Base-by-base conservation (phyloP, 2,329 filamentous ascomycete species). In the Chrysosphaeria jannelii region DNA sequence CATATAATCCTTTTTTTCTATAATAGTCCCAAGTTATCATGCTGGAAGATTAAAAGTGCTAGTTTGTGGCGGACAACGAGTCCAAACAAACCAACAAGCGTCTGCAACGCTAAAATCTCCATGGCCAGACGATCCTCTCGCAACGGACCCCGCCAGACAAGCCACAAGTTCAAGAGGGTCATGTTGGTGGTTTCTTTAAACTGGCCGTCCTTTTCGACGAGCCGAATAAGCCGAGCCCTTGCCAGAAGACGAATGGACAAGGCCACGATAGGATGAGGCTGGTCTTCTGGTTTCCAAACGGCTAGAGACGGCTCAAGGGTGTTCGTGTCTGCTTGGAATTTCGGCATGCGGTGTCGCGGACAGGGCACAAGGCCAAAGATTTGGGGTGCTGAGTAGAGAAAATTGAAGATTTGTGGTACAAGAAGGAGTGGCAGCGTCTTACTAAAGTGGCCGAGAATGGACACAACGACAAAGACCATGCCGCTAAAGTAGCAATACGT, bases 401-500 rank as follows among this genome's bases (percentile, higher is more conserved):
- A 93, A 50, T 97, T 97, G 57, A 88, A 78, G 35, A 88, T 71
- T 47, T 97, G 85, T 9, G 85, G 85, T 19, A 90, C 55, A 34
- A 97, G 69, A 6, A 97, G 55, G 23, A 97, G 58, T 26, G 90
- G 58, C 21, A 97, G 57, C 1, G 85, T 97, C 48, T 97, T 97
- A 50, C 74, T 88, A 49, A 97, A 97, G 48, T 97, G 85, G 13
- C 85, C 85, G 24, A 91, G 57, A 38, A 97, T 93, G 31, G 76
- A 78, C 32, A 93, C 85, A 21, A 91, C 79, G 25, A 81, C 85
- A 41, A 97, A 97, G 19, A 93, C 74, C 78, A 97, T 97, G 33
- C 85, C 85, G 1, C 85, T 85, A 44, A 97, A 91, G 48, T 97
- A 97, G 56, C 85, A 97, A 55, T 93, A 97, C 4, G 85, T 97